Evolutionary conservation across 2,329 filamentous ascomycete genomes (phyloP).

Genomic region (Verticillium klebahnii): DNA sequence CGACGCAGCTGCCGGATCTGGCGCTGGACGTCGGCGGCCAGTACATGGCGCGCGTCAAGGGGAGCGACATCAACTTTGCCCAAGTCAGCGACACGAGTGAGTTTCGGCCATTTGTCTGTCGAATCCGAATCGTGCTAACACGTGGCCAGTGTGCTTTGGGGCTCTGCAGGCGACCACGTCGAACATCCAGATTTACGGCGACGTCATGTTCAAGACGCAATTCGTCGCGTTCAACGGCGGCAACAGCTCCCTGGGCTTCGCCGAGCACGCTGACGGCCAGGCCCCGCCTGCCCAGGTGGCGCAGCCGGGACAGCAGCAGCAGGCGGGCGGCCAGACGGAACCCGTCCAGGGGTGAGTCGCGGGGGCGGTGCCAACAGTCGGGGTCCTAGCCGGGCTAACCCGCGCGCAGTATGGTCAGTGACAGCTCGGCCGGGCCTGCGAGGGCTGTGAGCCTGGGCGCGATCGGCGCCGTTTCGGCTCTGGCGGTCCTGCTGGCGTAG

Average conservation of each 20-base stretch:
- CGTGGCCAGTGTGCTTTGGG: slow-evolving; percentile 54
- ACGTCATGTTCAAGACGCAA: slow-evolving; percentile 58
- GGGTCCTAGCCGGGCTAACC: neutral
- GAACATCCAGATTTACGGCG: slow-evolving; percentile 57
- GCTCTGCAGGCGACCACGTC: slow-evolving; percentile 58
- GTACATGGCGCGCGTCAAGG: slow-evolving; percentile 53
- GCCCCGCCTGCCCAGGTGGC: neutral
- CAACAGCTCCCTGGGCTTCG: slow-evolving; percentile 50
- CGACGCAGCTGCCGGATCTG: slow-evolving; percentile 40
- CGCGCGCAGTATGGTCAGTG: neutral
- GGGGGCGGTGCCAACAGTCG: neutral
- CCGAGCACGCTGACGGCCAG: slow-evolving; percentile 17
- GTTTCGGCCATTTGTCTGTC: slow-evolving; percentile 16
- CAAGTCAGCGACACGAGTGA: slow-evolving; percentile 45
- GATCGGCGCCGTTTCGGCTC: neutral
- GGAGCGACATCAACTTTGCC: slow-evolving; percentile 49
- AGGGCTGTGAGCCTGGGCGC: neutral
- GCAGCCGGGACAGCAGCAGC: neutral
- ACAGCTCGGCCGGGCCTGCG: neutral
- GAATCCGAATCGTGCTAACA: neutral
- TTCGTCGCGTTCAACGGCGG: slow-evolving; percentile 54
- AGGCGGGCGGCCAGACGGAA: neutral
- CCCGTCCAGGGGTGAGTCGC: neutral
- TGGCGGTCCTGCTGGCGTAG: neutral
- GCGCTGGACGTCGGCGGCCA: slow-evolving; percentile 51